phyloP scores from a whole-genome alignment of 495 filamentous ascomycete species.

The Aspergillus heteromorphus region DNA sequence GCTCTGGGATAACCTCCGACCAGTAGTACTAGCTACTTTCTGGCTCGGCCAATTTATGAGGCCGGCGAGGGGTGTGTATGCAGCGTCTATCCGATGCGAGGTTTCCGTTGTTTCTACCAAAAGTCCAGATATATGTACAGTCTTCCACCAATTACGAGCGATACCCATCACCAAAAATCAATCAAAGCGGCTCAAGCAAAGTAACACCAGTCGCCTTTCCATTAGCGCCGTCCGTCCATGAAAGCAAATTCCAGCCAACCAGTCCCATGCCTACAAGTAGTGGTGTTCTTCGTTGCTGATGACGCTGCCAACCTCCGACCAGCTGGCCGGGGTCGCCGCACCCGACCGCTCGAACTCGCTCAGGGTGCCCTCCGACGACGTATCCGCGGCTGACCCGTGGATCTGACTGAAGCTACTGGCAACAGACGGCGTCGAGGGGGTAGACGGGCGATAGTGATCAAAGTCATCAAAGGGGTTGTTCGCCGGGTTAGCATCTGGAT shows the following conservation, averaged over 20 bases:
- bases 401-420: conserved; percentile 35
- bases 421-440: conserved; percentile 32
- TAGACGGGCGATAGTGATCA: conserved; percentile 25
- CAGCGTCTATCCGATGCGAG: background rate
- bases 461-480: conserved; percentile 14
- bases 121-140: background rate
- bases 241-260: background rate
- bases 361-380: conserved; percentile 52
- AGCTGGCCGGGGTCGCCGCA: conserved; percentile 61
- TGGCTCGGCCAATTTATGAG: background rate
- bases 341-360: conserved; percentile 55
- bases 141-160: background rate
- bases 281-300: conserved; percentile 51
- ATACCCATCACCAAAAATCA: background rate
- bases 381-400: conserved; percentile 20
- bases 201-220: background rate
- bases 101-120: background rate
- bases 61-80: background rate
- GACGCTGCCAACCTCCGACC: conserved; percentile 74
- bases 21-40: background rate
- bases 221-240: background rate
- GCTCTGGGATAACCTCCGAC: background rate
- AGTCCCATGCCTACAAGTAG: conserved; percentile 16
- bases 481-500: conserved; percentile 24
- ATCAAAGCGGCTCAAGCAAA: background rate